Base-by-base conservation (phyloP, 2,329 filamentous ascomycete species). In the Xylariaceae sp. region DNA sequence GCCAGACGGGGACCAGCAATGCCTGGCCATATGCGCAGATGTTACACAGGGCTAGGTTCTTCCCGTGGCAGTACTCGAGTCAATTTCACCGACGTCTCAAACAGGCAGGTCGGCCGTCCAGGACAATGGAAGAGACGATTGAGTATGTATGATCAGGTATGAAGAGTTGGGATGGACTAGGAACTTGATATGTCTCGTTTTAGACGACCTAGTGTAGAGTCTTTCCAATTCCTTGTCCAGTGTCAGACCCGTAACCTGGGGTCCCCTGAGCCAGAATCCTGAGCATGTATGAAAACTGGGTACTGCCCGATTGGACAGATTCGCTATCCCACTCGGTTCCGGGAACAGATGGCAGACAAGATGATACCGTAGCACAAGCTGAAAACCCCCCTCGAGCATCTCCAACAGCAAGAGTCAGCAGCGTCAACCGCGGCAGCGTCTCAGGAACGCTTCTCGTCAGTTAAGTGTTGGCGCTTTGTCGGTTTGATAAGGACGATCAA, bases 311-410 rank as follows among this genome's bases (percentile, higher is more conserved):
- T 34, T 50, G 46, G 45, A 17, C 24, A 31, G n/a, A 17, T 33
- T 17, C 21, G 40, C n/a, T 29, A n/a, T 37, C 28, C 28, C 43
- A 36, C 28, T 53, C n/a, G n/a, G n/a, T n/a, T n/a, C n/a, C n/a
- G n/a, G n/a, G n/a, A n/a, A n/a, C n/a, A n/a, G n/a, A n/a, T n/a
- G n/a, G n/a, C n/a, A n/a, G n/a, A n/a, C n/a, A n/a, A n/a, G n/a
- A 46, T 52, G 53, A 24, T 24, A 31, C 36, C 9, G 41, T 47
- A 46, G 39, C 52, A 60, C 17, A 31, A 57, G 57, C 53, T 60
- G 53, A 53, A 57, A 50, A 47, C 36, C 36, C 37, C 31, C 37
- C n/a, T n/a, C n/a, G 21, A 40, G 19, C 55, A 9, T 53, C 43
- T 37, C 23, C 48, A 43, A 48, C n/a, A n/a, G n/a, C n/a, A n/a